Evolutionary conservation across 1,139 yeast species (phyloP), one percentile per base, ranked within the genome.

Genomic region (Trichomonascaceae sp.): DNA sequence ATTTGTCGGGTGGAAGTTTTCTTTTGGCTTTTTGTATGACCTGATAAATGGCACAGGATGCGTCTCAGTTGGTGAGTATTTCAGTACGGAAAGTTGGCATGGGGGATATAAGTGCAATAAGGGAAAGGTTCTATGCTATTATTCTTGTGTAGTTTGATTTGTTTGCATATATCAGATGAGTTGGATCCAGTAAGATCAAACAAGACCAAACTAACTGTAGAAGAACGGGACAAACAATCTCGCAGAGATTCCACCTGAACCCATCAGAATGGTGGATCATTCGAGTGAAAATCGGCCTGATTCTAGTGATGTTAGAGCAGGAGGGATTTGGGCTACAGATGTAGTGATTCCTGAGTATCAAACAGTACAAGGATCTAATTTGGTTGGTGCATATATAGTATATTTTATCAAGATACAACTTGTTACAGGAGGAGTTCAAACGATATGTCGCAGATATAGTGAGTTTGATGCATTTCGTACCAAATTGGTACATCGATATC

Each of bases 391-490:
- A 51, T 74, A 76, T 58, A 79, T 76, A 5, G 73, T 71, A 1
- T 78, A 74, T 77, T 64, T 67, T 43, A 61, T 75, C 6, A 60
- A 61, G 13, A 68, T 71, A 47, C 71, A 65, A 43, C 73, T 74
- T 1, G 57, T 61, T 36, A 49, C 60, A 38, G 81, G 81, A 45
- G 74, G 83, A 0, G 74, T 77, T 38, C 75, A 85, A 17, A 67
- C 72, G 32, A 61, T 83, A 13, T 77, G 83, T 61, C 82, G 82
- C 64, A 71, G 95, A 55, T 87, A 84, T 66, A 78, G 81, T 54
- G 95, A 87, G 57, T 78, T 88, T 57, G 84, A 74, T 49, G 57
- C 58, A 43, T 73, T 87, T 38, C 73, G 85, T 36, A 61, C 62
- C 1, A 62, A 66, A 9, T 66, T 88, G n/a, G 61, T 72, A 9